Conservation (phyloP, 208 protist genomes). For the Porcisia hertigi region DNA sequence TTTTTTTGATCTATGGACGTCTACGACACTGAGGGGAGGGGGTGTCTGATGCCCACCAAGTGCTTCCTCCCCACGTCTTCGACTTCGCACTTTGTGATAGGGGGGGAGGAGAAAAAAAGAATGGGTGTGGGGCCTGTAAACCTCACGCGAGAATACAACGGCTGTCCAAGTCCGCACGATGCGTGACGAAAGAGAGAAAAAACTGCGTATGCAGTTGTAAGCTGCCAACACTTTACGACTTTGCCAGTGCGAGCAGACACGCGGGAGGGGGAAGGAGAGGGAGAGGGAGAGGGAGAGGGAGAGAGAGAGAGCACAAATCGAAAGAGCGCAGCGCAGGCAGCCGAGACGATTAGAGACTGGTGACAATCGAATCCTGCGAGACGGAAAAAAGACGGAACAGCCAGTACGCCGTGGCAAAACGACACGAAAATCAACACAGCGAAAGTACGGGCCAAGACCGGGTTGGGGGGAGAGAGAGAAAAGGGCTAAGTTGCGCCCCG, state of each 20-base stretch:
- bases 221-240: background rate
- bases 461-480: background rate
- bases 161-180: background rate
- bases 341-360: background rate
- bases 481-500: background rate
- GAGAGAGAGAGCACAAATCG: background rate
- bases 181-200: constrained; percentile 8
- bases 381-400: constrained; percentile 10
- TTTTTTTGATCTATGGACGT: constrained; percentile 4
- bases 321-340: background rate
- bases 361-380: background rate
- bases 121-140: background rate
- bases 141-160: constrained; percentile 8
- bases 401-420: constrained; percentile 7
- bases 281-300: background rate
- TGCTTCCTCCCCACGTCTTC: background rate
- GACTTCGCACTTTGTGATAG: background rate
- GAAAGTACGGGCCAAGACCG: background rate
- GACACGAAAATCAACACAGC: background rate
- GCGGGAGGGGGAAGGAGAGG: background rate
- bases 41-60: background rate
- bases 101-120: background rate
- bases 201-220: background rate
- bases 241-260: background rate
- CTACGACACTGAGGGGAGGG: background rate